Percentiles rank a stretch among this genome's conserved stretches.
These are phyloP conservation scores for Colletotrichum filicis DNA, from an alignment of 2,329 filamentous ascomycete species.

Conservation along the genomic window DNA sequence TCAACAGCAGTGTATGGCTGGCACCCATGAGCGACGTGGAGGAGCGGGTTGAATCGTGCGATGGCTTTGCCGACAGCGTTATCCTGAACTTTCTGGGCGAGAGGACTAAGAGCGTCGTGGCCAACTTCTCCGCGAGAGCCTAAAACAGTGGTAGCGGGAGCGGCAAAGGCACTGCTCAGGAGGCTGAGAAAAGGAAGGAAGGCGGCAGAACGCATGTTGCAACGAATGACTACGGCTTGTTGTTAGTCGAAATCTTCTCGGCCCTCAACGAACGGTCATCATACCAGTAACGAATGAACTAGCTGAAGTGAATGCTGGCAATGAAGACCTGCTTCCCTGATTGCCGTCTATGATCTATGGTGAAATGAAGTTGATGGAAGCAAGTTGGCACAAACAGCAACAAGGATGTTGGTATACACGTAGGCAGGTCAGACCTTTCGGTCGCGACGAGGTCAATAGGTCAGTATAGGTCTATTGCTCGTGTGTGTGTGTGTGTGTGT, in stretches of 20 bases:
- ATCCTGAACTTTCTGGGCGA: background rate
- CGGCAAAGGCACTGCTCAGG: background rate
- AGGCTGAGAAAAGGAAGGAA: background rate
- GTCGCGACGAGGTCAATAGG: no score
- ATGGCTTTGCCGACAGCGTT: constrained; percentile 15
- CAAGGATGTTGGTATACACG: no score
- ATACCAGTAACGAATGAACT: background rate
- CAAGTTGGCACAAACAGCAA: background rate
- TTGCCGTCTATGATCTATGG: background rate
- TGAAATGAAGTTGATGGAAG: background rate
- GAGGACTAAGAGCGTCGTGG: constrained; percentile 9
- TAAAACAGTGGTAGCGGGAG: background rate
- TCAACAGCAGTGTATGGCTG: constrained; percentile 19
- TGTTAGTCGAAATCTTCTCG: background rate
- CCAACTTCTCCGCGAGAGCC: background rate
- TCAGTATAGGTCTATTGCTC: no score
- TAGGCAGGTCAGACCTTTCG: no score
- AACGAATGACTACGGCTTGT: no score
- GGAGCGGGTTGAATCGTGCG: constrained; percentile 21
- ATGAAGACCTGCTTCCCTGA: background rate
- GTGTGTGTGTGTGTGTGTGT: no score
- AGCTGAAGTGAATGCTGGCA: background rate
- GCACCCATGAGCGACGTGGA: constrained; percentile 28
- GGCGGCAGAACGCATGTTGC: background rate
- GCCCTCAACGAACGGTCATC: accelerated